Conservation (phyloP, 2,329 filamentous ascomycete genomes). For the Colletotrichum sp. region DNA sequence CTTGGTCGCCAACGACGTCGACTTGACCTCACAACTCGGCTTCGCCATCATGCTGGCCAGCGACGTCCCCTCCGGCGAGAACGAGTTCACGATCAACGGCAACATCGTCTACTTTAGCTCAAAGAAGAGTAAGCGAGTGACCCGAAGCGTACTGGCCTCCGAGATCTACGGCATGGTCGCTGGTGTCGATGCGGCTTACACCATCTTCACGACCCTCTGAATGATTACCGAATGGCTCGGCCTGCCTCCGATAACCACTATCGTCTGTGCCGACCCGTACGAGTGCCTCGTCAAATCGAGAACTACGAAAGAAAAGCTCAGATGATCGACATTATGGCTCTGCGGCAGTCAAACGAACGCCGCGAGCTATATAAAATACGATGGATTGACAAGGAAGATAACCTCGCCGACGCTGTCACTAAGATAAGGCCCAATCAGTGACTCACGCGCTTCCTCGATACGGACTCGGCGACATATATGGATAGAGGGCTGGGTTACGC, state of each 20-base stretch:
- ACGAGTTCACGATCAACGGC: neutral
- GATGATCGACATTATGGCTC: conserved; percentile 25
- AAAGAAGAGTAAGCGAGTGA: neutral
- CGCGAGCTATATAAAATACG: conserved; percentile 18
- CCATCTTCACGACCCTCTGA: neutral
- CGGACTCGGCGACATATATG: neutral
- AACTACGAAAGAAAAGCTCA: conserved; percentile 22
- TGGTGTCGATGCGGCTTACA: neutral
- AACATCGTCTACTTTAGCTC: neutral
- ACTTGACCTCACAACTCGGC: neutral
- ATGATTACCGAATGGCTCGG: neutral
- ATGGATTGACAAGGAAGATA: neutral
- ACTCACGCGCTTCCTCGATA: neutral
- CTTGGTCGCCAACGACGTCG: neutral
- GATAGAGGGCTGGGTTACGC: neutral
- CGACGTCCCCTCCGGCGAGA: neutral
- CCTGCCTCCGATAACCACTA: neutral
- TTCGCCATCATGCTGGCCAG: neutral
- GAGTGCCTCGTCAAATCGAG: conserved; percentile 21
- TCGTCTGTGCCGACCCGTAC: conserved; percentile 23
- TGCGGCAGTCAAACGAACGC: conserved; percentile 22
- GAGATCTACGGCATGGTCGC: neutral
- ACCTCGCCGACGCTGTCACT: neutral
- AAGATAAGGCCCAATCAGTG: neutral
- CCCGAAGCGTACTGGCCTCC: neutral